These are phyloP conservation scores for Anastatica hierochuntica DNA, from an alignment of 345 rosid genomes.

Conservation along the genomic window DNA sequence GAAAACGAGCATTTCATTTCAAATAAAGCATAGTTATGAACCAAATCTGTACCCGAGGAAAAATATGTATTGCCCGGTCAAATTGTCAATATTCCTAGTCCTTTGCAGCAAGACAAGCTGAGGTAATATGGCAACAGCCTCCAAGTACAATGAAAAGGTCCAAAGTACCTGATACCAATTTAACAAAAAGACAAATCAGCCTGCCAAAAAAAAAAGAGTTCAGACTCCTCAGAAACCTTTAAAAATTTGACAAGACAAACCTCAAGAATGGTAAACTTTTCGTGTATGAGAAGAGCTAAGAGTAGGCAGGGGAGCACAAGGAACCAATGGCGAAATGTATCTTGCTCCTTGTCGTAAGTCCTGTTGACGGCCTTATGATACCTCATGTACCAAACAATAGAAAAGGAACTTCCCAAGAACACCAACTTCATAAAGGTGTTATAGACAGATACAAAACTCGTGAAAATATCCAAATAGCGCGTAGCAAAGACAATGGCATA, in stretches of 20 bases:
- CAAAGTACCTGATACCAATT: conserved; percentile 49
- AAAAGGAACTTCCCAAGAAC: conserved; percentile 70
- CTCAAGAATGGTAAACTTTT: conserved; percentile 65
- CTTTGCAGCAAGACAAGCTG: conserved; percentile 74
- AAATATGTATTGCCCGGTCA: conserved; percentile 69
- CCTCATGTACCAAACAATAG: conserved; percentile 80
- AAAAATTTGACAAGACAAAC: conserved; percentile 30
- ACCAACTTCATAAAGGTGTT: conserved; percentile 74
- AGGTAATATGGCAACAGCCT: conserved; percentile 80
- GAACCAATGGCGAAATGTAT: conserved; percentile 58
- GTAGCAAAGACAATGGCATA: conserved; percentile 59
- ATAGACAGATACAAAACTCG: conserved; percentile 52
- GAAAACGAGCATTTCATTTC: not conserved
- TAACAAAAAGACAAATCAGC: no score
- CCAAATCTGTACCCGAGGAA: conserved; percentile 52
- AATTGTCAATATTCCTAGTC: conserved; percentile 71
- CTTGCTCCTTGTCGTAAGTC: conserved; percentile 70
- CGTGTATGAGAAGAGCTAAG: conserved; percentile 53
- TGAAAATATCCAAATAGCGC: conserved; percentile 78
- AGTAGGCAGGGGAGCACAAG: conserved; percentile 59
- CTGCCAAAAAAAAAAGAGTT: no score
- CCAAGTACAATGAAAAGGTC: conserved; percentile 68
- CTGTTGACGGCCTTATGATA: conserved; percentile 55
- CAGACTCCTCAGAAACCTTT: not conserved
- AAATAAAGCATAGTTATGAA: not conserved